Evolutionary conservation across 176 grass and related monocot genomes (phyloP).

Genomic region (Leersia perrieri): DNA sequence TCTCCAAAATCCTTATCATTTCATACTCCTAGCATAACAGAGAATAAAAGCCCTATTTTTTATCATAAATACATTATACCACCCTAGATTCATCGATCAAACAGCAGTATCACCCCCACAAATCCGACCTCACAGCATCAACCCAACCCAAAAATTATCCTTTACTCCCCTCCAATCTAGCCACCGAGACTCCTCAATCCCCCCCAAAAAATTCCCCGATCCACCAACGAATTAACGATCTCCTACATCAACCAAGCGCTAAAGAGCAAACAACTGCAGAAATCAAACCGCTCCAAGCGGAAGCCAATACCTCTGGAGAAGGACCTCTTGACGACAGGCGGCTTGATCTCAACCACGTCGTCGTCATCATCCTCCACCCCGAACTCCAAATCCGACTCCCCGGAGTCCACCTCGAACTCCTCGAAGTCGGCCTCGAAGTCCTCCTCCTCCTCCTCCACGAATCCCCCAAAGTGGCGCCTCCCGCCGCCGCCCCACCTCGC

Average conservation of each 20-base stretch:
- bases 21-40: not conserved
- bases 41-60: not conserved
- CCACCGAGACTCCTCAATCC: not conserved
- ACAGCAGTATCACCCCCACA: not conserved
- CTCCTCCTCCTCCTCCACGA: conserved; percentile 35
- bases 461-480: conserved; percentile 8
- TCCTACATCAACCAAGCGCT: conserved; percentile 21
- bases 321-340: conserved; percentile 34
- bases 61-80: not conserved
- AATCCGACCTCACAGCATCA: not conserved
- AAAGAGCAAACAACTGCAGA: not conserved
- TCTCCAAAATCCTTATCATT: not conserved
- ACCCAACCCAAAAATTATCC: not conserved
- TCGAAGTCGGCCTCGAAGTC: conserved; percentile 81
- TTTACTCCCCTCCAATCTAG: not conserved
- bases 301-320: conserved; percentile 44
- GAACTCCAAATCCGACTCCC: conserved; percentile 45
- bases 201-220: not conserved
- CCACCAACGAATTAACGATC: not conserved
- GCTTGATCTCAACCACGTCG: conserved; percentile 53
- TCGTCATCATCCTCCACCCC: conserved; percentile 5
- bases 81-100: not conserved
- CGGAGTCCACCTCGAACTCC: conserved; percentile 50
- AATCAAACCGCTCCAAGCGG: not conserved
- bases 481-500: conserved; percentile 23